Evolutionary conservation across 2,329 filamentous ascomycete genomes (phyloP).

Genomic region (Gyromitra esculenta): DNA sequence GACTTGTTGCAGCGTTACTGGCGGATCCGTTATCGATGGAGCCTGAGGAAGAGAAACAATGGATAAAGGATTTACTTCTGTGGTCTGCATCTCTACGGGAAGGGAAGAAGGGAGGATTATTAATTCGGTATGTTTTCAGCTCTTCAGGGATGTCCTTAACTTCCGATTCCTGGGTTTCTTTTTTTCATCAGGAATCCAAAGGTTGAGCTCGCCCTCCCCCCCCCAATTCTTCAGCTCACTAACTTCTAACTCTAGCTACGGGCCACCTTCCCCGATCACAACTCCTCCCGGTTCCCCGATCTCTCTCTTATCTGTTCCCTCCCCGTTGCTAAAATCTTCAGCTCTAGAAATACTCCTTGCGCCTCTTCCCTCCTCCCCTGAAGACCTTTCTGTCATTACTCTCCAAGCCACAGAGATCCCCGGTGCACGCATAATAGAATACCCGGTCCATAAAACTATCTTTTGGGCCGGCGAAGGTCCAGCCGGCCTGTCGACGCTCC

Average conservation of each 20-base stretch:
- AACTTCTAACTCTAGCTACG: constrained; percentile 27
- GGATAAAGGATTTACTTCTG: constrained; percentile 26
- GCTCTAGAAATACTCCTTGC: constrained; percentile 71
- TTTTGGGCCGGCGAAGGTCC: constrained; percentile 61
- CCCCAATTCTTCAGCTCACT: not conserved
- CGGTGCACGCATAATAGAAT: constrained; percentile 67
- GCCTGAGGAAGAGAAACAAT: constrained; percentile 15
- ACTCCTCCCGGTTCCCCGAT: constrained; percentile 58
- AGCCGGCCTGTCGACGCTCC: constrained; percentile 29
- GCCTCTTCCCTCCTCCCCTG: constrained; percentile 63
- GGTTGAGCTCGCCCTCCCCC: not conserved
- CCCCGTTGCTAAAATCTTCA: constrained; percentile 66
- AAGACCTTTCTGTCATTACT: constrained; percentile 65
- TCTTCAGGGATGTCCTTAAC: constrained; percentile 49
- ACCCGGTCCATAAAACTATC: constrained; percentile 71
- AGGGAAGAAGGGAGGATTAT: constrained; percentile 59
- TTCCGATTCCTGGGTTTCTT: constrained; percentile 10
- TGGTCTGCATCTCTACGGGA: constrained; percentile 37
- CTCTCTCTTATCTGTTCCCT: constrained; percentile 67
- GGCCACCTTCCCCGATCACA: constrained; percentile 37
- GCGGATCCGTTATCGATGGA: constrained; percentile 26
- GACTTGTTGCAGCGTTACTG: constrained; percentile 40
- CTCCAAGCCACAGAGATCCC: constrained; percentile 67
- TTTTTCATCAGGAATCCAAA: not conserved
- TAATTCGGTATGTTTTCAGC: constrained; percentile 63